Base-by-base conservation (phyloP, 371 early-diverging fungal genomes). In the Mortierella sp. region DNA sequence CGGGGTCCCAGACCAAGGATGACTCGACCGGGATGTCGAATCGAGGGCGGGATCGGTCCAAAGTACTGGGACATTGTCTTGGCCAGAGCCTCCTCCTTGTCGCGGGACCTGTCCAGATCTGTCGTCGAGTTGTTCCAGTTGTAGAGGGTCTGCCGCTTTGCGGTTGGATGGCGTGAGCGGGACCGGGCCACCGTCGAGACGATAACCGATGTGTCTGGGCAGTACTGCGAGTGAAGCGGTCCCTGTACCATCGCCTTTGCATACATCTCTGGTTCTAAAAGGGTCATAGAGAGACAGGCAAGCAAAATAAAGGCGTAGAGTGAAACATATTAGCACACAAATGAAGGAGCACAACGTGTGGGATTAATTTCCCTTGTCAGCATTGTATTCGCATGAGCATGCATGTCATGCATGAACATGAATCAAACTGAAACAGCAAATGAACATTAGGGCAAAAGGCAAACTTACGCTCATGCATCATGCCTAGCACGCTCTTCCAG, bases 71-170 rank as follows among this genome's bases (percentile, higher is more conserved):
- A 65, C 84, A 83, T 83, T 4, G 79, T 70, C 58, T 63, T 70
- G 43, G 79, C 79, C 2, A 83, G 64, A 2, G 84, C 79, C n/a
- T 83, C 84, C 47, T 83, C 84, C 37, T 83, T 83, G 26, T 79
- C 84, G 5, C 65, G 68, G 2, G 79, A 78, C 5, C 84, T 73
- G n/a, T 83, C 76, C 0, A 83, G 66, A 43, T 83, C 84, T 11
- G 84, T 73, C 0, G 84, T 83, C 26, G 84, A 83, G 64, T 83
- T 83, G 70, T 83, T 83, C 84, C 84, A 83, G 65, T 83, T 83
- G 69, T 83, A 83, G 4, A 83, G 70, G 4, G 79, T 65, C 41
- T 72, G 64, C 0, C 70, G 76, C 24, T 66, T 70, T 11, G 76
- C 76, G 6, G 70, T 48, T 34, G 79, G 84, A 31, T 73, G 73